phyloP scores from a whole-genome alignment of 768 basidiomycete species.

The Kwoniella dejecticola region DNA sequence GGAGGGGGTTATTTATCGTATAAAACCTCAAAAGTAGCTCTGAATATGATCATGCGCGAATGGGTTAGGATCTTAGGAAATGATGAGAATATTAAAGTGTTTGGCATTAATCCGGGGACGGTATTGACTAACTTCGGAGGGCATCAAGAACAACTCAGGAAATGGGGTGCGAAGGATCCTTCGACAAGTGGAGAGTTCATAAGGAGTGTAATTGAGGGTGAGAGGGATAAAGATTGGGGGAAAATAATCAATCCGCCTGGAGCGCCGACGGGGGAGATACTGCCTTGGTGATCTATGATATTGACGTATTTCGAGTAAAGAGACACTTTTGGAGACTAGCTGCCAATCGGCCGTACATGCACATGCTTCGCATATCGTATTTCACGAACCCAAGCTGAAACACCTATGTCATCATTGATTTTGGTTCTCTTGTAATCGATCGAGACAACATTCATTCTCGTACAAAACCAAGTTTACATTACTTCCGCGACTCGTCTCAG shows the following conservation, averaged over 20 bases:
- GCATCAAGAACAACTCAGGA: conserved; percentile 1
- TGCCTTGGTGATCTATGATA: neutral
- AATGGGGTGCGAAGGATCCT: conserved; percentile 20
- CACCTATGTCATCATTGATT: too few species aligned
- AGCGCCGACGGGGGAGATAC: neutral
- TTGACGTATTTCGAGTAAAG: too few species aligned
- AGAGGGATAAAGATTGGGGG: conserved; percentile 23
- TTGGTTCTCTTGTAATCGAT: too few species aligned
- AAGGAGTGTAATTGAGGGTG: conserved; percentile 21
- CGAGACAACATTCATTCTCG: too few species aligned
- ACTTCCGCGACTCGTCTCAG: too few species aligned
- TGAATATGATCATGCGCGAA: conserved; percentile 14
- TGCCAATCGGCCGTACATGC: too few species aligned
- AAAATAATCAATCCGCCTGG: conserved; percentile 6
- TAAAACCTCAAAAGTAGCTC: conserved; percentile 7
- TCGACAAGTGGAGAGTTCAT: conserved; percentile 22
- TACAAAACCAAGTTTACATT: too few species aligned
- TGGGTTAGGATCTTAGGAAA: conserved; percentile 8
- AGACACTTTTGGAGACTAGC: too few species aligned
- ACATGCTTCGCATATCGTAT: too few species aligned
- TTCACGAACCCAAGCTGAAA: too few species aligned
- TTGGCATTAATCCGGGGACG: conserved; percentile 20
- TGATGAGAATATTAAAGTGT: conserved; percentile 13
- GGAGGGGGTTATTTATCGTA: neutral
- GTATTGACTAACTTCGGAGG: conserved; percentile 26